Evolutionary conservation across 1,284 basidiomycete genomes (phyloP).

Genomic region (Peniophora sp.): DNA sequence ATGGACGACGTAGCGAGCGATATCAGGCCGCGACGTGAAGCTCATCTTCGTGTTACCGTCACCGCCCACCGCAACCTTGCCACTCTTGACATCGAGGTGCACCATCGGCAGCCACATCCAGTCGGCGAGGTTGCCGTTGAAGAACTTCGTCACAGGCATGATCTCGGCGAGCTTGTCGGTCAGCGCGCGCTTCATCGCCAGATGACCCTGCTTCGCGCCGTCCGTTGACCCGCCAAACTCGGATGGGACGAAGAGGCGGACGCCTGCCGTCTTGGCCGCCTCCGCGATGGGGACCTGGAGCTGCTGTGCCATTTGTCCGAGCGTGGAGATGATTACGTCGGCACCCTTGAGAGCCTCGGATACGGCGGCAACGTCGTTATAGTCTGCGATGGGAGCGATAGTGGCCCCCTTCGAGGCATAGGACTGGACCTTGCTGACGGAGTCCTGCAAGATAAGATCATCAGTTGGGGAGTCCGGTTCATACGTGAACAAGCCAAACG

Average conservation of each 20-base stretch:
- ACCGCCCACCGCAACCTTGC: conserved; percentile 25
- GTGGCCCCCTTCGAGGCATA: conserved; percentile 17
- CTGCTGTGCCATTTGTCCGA: conserved; percentile 15
- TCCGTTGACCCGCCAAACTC: conserved; percentile 25
- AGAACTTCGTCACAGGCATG: conserved; percentile 24
- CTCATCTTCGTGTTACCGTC: conserved; percentile 21
- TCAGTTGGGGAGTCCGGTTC: not conserved
- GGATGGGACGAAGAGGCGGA: conserved; percentile 30
- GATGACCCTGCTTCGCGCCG: conserved; percentile 14
- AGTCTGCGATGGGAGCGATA: conserved; percentile 20
- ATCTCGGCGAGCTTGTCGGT: conserved; percentile 22
- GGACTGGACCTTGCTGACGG: no score
- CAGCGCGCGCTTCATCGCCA: conserved; percentile 7
- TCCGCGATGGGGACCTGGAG: conserved; percentile 24
- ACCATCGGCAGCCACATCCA: not conserved
- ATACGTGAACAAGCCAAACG: not conserved
- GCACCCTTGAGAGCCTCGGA: conserved; percentile 20
- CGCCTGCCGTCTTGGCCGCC: conserved; percentile 28
- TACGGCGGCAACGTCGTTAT: conserved; percentile 20
- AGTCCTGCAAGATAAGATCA: not conserved
- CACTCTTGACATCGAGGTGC: conserved; percentile 15
- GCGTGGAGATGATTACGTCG: conserved; percentile 25
- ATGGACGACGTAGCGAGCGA: conserved; percentile 27
- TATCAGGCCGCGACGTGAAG: conserved; percentile 24
- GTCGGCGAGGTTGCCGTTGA: conserved; percentile 19